These are phyloP conservation scores for Amaranthus tricolor DNA, from an alignment of 179 eudicot species.

Conservation along the genomic window DNA sequence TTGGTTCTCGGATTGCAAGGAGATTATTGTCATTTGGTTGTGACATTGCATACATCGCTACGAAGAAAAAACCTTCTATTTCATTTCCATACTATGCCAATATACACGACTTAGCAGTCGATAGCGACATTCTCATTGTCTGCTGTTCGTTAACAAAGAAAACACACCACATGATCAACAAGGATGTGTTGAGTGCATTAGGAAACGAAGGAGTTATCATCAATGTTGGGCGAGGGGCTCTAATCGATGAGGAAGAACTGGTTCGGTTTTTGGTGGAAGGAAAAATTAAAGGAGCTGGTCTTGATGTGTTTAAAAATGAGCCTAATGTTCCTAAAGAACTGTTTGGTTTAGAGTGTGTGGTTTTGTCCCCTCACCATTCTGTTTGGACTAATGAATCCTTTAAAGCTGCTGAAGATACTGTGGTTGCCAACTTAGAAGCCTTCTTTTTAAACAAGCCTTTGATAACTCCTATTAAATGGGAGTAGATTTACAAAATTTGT, in stretches of 20 bases:
- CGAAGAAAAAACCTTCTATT: constrained; percentile 41
- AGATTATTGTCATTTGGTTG: constrained; percentile 61
- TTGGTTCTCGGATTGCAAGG: constrained; percentile 52
- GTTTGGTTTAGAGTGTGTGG: constrained; percentile 60
- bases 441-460: constrained; percentile 59
- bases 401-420: constrained; percentile 31
- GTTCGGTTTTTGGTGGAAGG: constrained; percentile 49
- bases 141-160: constrained; percentile 50
- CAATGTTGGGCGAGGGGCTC: constrained; percentile 65
- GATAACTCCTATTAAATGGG: constrained; percentile 30
- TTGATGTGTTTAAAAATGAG: constrained; percentile 71
- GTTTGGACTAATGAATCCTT: constrained; percentile 47
- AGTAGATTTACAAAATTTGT: constrained; percentile 5
- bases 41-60: constrained; percentile 58
- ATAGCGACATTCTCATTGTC: constrained; percentile 44
- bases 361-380: constrained; percentile 61
- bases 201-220: constrained; percentile 60
- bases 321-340: constrained; percentile 63
- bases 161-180: constrained; percentile 61
- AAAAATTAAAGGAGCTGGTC: constrained; percentile 61
- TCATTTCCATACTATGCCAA: constrained; percentile 42
- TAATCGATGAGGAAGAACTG: constrained; percentile 54
- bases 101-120: constrained; percentile 39
- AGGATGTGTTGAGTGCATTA: constrained; percentile 47
- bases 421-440: constrained; percentile 48